Evolutionary conservation across 1,284 basidiomycete genomes (phyloP), one percentile per base, ranked within the genome.

Genomic region (Flammula alnicola): DNA sequence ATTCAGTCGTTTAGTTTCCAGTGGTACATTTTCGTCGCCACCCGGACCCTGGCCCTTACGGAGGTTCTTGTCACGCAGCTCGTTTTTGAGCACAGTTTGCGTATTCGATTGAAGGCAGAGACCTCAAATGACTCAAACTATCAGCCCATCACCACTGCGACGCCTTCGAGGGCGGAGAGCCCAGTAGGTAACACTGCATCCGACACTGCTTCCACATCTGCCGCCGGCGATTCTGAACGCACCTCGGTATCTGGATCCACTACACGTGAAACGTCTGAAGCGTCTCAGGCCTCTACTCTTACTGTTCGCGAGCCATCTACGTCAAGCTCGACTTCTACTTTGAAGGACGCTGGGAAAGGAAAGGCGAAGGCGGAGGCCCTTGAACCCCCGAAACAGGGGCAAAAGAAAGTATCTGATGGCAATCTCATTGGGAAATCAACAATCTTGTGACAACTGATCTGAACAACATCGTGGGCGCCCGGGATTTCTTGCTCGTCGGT

Each of bases 381-480:
- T 8, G 5, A 12, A 6, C 14, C 31, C 5, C 17, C 39, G 26
- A 48, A 40, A 16, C 25, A 36, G 10, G 27, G 43, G 9, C 16
- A 22, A 3, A 31, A 51, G 25, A 46, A 51, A 23, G 60, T 58
- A 27, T 51, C 60, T 41, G 59, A 8, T 20, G 44, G 31, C 19
- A 76, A 77, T 42, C 59, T 83, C 26, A 71, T 75, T 7, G 83
- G 81, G 3, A 77, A 55, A 81, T 86, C 57, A 85, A 84, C 58
- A 85, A 84, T 37, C 62, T 78, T 14, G 64, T 77, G 25, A 77
- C 77, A 1, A 73, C 73, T 5, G 78, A 81, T 58, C 46, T 81
- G 39, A 63, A 54, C 14, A 80, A 77, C 52, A 71, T 79, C 37
- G 65, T 64, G 3, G 69, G 69, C 22, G 69, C 70, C 9, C 65